phyloP scores from a whole-genome alignment of 2,329 filamentous ascomycete species.

The Colletotrichum liaoningense region DNA sequence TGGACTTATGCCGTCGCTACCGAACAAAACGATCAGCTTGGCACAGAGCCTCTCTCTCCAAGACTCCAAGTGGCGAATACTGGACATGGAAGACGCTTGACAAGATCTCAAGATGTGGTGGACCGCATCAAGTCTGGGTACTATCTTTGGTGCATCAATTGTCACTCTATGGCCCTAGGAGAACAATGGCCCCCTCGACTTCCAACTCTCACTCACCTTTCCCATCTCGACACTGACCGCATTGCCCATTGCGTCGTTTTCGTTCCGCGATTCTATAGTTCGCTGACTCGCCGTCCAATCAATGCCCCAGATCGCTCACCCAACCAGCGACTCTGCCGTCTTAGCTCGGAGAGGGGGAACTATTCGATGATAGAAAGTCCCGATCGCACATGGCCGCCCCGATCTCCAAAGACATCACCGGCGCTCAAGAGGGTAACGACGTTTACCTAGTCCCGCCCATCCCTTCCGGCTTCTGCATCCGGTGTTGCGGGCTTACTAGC shows the following conservation, averaged over 20 bases:
- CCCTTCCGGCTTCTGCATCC: constrained; percentile 14
- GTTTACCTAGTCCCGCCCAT: not conserved
- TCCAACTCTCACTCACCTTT: not conserved
- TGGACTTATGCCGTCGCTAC: not conserved
- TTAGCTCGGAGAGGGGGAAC: constrained; percentile 3
- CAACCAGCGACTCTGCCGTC: constrained; percentile 5
- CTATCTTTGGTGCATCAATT: not conserved
- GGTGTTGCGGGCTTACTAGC: not conserved
- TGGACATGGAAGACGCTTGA: constrained; percentile 2
- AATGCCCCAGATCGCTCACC: not conserved
- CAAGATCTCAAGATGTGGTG: not conserved
- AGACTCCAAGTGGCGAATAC: constrained; percentile 1
- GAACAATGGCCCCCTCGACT: constrained; percentile 6
- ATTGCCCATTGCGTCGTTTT: not conserved
- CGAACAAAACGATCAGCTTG: constrained; percentile 22
- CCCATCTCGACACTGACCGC: not conserved
- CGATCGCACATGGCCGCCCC: constrained; percentile 17
- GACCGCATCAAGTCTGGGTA: not conserved
- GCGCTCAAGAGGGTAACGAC: not conserved
- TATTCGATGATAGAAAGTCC: not conserved
- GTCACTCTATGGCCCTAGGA: not conserved
- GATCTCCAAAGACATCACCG: constrained; percentile 9
- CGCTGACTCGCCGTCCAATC: constrained; percentile 2
- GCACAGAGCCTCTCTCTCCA: not conserved
- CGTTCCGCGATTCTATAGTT: not conserved